Percentiles rank a stretch among this genome's conserved stretches.
phyloP scores from a whole-genome alignment of 306 rosid genomes.

The Cercis canadensis region DNA sequence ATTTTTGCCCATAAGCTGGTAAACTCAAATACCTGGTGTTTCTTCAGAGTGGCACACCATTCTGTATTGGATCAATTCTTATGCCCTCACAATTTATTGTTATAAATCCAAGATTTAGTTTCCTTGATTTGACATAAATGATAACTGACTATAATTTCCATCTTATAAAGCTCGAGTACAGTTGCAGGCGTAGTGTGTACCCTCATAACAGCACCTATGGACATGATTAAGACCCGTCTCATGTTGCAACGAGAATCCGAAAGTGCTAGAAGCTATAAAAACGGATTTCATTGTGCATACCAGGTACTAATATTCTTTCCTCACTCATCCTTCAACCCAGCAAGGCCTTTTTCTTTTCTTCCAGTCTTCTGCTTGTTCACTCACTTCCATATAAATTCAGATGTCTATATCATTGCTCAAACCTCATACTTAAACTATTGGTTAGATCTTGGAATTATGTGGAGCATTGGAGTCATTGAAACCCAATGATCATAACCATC shows the following conservation, averaged over 20 bases:
- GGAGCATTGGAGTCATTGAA: background rate
- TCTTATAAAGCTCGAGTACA: conserved; percentile 76
- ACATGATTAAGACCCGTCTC: conserved; percentile 95
- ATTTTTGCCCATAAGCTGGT: conserved; percentile 21
- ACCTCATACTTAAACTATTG: conserved; percentile 13
- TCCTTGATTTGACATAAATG: conserved; percentile 17
- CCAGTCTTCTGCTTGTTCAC: conserved; percentile 12
- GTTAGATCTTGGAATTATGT: background rate
- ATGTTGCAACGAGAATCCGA: conserved; percentile 86
- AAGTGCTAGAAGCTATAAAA: conserved; percentile 59
- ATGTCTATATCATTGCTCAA: background rate
- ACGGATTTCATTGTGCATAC: conserved; percentile 86
- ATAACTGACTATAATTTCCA: conserved; percentile 40
- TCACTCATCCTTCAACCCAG: conserved; percentile 9
- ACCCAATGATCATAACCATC: too few species aligned
- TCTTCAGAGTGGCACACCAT: conserved; percentile 7
- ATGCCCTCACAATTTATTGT: conserved; percentile 12
- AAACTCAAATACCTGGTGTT: conserved; percentile 21
- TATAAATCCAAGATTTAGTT: conserved; percentile 13
- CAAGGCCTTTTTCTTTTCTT: background rate
- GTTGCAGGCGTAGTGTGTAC: conserved; percentile 81
- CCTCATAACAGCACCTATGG: conserved; percentile 83
- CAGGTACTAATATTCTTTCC: conserved; percentile 54
- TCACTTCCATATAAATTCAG: background rate
- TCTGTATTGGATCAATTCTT: conserved; percentile 25